These are phyloP conservation scores for Sclerotinia sclerotiorum DNA, from an alignment of 2,329 filamentous ascomycete genomes.

Conservation along the genomic window DNA sequence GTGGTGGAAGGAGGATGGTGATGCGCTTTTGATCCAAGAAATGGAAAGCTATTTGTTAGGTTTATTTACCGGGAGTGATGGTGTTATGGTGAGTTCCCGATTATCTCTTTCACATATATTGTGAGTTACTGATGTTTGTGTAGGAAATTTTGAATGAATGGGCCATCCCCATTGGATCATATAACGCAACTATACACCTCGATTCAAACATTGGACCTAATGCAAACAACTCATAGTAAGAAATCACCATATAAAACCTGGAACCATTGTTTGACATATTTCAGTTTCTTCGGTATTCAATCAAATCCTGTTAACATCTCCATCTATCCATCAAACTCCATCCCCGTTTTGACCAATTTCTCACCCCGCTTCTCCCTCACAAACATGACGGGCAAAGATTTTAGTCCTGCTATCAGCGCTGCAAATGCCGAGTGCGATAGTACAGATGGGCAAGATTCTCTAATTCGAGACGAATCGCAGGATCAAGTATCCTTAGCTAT, in stretches of 20 bases:
- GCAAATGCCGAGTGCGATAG: constrained; percentile 8
- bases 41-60: constrained; percentile 19
- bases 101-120: not conserved
- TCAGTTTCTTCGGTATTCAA: constrained; percentile 24
- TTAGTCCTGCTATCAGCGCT: constrained; percentile 12
- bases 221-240: constrained; percentile 20
- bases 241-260: not conserved
- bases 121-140: not conserved
- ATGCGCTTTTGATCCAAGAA: constrained; percentile 15
- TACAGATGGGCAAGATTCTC: constrained; percentile 12
- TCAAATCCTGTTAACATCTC: constrained; percentile 5
- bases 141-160: constrained; percentile 20
- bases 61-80: constrained; percentile 21
- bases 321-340: constrained; percentile 10
- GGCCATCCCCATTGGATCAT: not conserved
- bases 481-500: constrained; percentile 17
- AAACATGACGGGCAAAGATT: constrained; percentile 20
- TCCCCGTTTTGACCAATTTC: constrained; percentile 20
- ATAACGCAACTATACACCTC: constrained; percentile 12
- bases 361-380: constrained; percentile 20
- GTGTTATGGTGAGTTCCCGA: constrained; percentile 7
- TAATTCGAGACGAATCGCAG: constrained; percentile 13
- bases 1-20: constrained; percentile 21
- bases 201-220: constrained; percentile 18
- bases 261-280: not conserved